Conservation (phyloP, 495 filamentous ascomycete species). For the Podospora conica region DNA sequence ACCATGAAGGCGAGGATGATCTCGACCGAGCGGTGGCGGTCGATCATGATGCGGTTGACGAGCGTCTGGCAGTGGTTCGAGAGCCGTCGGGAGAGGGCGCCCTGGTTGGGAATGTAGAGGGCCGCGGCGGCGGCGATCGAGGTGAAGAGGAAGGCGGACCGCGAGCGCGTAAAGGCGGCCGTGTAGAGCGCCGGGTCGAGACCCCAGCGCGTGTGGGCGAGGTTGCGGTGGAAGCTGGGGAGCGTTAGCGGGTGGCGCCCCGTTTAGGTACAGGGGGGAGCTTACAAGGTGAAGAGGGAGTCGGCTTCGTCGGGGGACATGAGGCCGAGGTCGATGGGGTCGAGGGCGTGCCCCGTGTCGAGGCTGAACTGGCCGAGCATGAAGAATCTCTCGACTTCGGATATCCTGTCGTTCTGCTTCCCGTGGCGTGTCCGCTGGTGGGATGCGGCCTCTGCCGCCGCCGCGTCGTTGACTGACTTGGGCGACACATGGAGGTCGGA, state of each 20-base stretch:
- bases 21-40: conserved; percentile 60
- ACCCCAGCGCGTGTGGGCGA: conserved; percentile 70
- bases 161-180: conserved; percentile 54
- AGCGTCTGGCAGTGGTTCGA: conserved; percentile 58
- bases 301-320: conserved; percentile 57
- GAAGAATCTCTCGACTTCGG: conserved; percentile 50
- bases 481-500: conserved; percentile 61
- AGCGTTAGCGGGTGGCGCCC: background rate
- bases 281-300: conserved; percentile 58
- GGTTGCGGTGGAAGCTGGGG: conserved; percentile 58
- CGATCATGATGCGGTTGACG: conserved; percentile 51
- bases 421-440: conserved; percentile 20
- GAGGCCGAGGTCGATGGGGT: conserved; percentile 62
- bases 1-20: conserved; percentile 70
- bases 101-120: conserved; percentile 56
- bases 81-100: conserved; percentile 56
- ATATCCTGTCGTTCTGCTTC: conserved; percentile 25
- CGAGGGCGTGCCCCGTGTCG: conserved; percentile 56
- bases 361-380: conserved; percentile 52
- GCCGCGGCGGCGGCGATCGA: conserved; percentile 61
- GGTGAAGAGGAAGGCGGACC: conserved; percentile 65
- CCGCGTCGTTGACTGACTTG: conserved; percentile 20
- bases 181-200: conserved; percentile 61
- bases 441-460: conserved; percentile 15
- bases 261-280: background rate